Base-by-base conservation (phyloP, 768 basidiomycete species). In the Thelephora aurantiotincta region DNA sequence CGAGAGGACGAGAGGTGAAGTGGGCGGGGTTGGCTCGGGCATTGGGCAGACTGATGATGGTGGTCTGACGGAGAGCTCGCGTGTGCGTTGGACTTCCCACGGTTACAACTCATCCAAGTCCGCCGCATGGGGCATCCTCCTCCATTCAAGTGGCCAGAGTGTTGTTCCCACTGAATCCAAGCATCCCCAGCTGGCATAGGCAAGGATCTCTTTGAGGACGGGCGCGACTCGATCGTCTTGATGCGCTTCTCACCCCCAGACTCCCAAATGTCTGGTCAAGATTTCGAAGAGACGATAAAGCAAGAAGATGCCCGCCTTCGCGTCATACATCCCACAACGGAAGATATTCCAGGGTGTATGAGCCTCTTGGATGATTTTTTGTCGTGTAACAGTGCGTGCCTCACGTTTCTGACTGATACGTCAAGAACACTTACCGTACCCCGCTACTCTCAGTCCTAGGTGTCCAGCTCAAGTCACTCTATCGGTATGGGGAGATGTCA, bases 261-360 rank as follows among this genome's bases (percentile, higher is more conserved):
- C 9, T 9, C 26, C 26, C 5, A 30, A 30, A 41, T 22, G 38
- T 22, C 38, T 22, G 18, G 14, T 14, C 38, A 11, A 7, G 71
- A 77, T 55, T 74, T 76, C 63, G 65, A 76, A 52, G 73, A 67
- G 9, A 69, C 68, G 1, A 70, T 83, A 38, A 69, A 69, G 56
- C 77, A 91, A 60, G 88, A 91, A 61, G 75, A 75, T 48, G 74
- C 66, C 11, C 75, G 79, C 52, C 70, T 90, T 33, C 70, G 70
- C 38, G 66, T 65, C 44, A 65, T 83, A 13, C 78, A 91, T 57
- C 89, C 88, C 6, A 82, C 79, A 0, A 62, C 75, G 13, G 81
- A 80, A 5, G 90, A 93, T 50, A 75, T 89, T 33, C 92, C 92
- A 18, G 71, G 78, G 52, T 96, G 92, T 62, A 73, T 87, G 65